A percentile compares a stretch with the other conserved stretches of the same genome.
These are phyloP conservation scores for Wallacemonas collosoma DNA, from an alignment of 208 protist species.

Conservation along the genomic window DNA sequence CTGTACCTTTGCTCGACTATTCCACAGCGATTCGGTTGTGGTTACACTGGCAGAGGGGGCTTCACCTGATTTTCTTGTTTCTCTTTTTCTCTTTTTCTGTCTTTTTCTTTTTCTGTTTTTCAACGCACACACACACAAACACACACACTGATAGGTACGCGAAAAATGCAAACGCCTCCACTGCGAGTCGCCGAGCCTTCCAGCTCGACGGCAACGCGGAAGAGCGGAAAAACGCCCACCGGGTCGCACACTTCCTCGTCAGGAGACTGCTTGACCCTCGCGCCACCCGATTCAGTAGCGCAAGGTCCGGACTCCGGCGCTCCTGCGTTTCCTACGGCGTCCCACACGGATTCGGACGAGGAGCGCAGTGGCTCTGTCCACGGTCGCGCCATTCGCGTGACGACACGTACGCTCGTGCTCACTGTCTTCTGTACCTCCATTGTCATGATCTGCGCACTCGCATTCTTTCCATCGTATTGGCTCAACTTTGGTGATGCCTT, in stretches of 20 bases:
- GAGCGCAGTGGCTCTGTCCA: not conserved
- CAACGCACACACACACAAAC: not conserved
- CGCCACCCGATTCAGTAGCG: too few species aligned
- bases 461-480: constrained; percentile 11
- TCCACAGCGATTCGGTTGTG: too few species aligned
- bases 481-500: not conserved
- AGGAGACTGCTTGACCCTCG: too few species aligned
- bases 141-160: not conserved
- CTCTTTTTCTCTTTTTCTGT: not conserved
- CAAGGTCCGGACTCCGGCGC: too few species aligned
- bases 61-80: not conserved
- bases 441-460: not conserved
- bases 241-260: too few species aligned
- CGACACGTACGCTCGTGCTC: not conserved
- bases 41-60: too few species aligned
- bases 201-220: too few species aligned
- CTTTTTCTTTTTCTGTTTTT: constrained; percentile 5
- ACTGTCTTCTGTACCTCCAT: not conserved
- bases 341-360: not conserved
- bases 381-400: not conserved
- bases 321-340: not conserved
- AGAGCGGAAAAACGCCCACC: not conserved
- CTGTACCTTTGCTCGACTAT: too few species aligned
- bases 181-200: not conserved
- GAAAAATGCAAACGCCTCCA: not conserved